Evolutionary conservation across 2,329 filamentous ascomycete genomes (phyloP).

Genomic region (Aspergillus tanneri): DNA sequence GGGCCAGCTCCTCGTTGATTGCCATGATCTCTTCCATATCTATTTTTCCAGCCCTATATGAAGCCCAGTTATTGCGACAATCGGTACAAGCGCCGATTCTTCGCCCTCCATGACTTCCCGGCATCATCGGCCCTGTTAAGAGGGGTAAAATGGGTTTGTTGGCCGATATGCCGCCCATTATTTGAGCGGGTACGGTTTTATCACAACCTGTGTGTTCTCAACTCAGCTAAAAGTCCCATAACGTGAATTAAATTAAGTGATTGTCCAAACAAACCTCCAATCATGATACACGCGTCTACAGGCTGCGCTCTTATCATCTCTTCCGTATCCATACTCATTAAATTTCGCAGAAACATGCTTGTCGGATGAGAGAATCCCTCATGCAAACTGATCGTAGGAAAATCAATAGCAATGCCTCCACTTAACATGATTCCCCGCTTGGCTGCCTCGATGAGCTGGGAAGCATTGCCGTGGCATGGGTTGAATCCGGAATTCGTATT

Average conservation of each 20-base stretch:
- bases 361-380: slow-evolving; percentile 69
- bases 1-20: slow-evolving; percentile 71
- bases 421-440: slow-evolving; percentile 66
- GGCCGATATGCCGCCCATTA: slow-evolving; percentile 74
- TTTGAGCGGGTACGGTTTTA: slow-evolving; percentile 70
- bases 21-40: slow-evolving; percentile 70
- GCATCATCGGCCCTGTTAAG: slow-evolving; percentile 74
- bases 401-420: slow-evolving; percentile 69
- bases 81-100: slow-evolving; percentile 73
- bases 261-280: slow-evolving; percentile 56
- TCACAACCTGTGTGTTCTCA: slow-evolving; percentile 59
- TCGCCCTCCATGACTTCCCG: slow-evolving; percentile 63
- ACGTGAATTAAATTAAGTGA: neutral
- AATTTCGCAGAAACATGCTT: slow-evolving; percentile 71
- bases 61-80: slow-evolving; percentile 71
- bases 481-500: slow-evolving; percentile 74
- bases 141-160: slow-evolving; percentile 70
- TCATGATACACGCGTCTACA: slow-evolving; percentile 65
- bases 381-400: slow-evolving; percentile 70
- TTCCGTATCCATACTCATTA: slow-evolving; percentile 79
- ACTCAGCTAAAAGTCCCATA: neutral
- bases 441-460: slow-evolving; percentile 68
- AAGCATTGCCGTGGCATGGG: slow-evolving; percentile 70
- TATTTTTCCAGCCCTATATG: slow-evolving; percentile 62
- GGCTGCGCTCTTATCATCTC: slow-evolving; percentile 75